Conservation (phyloP, 495 filamentous ascomycete genomes). For the Jackrogersella multiformis region DNA sequence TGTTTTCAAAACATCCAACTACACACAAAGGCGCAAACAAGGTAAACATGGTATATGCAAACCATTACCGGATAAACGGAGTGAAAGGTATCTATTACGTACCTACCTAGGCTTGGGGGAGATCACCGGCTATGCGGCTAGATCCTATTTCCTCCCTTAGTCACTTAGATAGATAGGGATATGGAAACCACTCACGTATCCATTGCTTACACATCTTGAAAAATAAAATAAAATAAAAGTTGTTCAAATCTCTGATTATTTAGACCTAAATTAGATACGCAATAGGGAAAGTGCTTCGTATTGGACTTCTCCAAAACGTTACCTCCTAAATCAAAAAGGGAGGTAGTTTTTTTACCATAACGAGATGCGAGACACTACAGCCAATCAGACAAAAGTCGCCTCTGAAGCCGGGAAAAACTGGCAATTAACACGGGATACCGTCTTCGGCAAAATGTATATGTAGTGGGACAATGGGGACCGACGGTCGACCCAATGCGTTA, state of each 20-base stretch:
- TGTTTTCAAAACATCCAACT: neutral
- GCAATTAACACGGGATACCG: neutral
- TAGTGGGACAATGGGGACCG: conserved; percentile 13
- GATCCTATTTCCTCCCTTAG: neutral
- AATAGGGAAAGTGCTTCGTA: neutral
- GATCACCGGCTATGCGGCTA: neutral
- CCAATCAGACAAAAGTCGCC: neutral
- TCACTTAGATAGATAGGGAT: neutral
- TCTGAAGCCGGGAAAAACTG: neutral
- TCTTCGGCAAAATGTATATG: neutral
- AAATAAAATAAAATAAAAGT: too few relatives aligned
- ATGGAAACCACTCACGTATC: neutral
- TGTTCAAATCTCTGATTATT: neutral
- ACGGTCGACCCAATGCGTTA: conserved; percentile 7
- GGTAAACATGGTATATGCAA: too few relatives aligned
- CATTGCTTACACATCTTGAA: neutral
- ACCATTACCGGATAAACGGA: neutral
- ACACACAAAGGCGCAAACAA: neutral
- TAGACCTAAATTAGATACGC: neutral
- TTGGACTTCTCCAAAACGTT: neutral
- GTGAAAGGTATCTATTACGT: neutral
- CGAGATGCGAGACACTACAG: neutral
- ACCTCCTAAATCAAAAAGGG: neutral
- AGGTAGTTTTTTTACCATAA: neutral
- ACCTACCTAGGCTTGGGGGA: neutral